Percentiles rank a stretch among this genome's conserved stretches.
Evolutionary conservation across 179 eudicot genomes (phyloP).

Genomic region (Corrigiola litoralis): DNA sequence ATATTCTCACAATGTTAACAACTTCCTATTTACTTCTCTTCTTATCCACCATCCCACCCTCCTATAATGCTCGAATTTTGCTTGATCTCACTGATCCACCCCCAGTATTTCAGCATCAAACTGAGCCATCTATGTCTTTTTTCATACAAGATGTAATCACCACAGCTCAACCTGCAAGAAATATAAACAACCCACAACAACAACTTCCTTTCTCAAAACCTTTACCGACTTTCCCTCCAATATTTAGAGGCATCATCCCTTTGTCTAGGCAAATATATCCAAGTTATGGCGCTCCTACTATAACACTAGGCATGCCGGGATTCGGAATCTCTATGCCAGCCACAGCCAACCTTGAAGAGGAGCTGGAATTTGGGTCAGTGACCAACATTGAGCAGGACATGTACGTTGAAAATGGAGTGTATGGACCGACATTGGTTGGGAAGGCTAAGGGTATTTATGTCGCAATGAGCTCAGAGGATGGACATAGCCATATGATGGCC

Average conservation of each 20-base stretch:
- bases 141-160: constrained; percentile 9
- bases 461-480: not conserved
- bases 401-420: not conserved
- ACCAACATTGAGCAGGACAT: constrained; percentile 15
- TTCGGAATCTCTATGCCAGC: constrained; percentile 8
- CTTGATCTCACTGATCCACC: not conserved
- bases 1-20: not conserved
- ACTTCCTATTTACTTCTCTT: not conserved
- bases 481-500: constrained; percentile 12
- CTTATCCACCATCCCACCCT: constrained; percentile 1
- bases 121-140: constrained; percentile 14
- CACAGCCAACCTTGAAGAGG: not conserved
- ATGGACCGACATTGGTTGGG: constrained; percentile 8
- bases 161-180: not conserved
- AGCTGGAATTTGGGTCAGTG: constrained; percentile 9
- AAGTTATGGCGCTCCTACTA: not conserved
- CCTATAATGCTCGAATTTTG: constrained; percentile 3
- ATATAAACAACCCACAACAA: not conserved
- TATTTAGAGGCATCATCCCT: not conserved
- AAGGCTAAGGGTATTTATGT: constrained; percentile 15
- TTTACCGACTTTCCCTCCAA: not conserved
- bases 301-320: not conserved
- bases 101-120: not conserved
- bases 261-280: not conserved
- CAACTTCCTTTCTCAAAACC: constrained; percentile 16